Evolutionary conservation across 164 flowering plant species (phyloP).

Genomic region (Vitis vinifera): ASM3070453v1 NC_081816.1:23239001-23239500

Average conservation of each 20-base stretch:
- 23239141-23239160: conserved; percentile 97
- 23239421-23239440: conserved; percentile 84
- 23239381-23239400: conserved; percentile 85
- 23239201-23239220: conserved; percentile 86
- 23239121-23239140: conserved; percentile 89
- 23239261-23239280: conserved; percentile 83
- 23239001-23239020: background rate
- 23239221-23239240: conserved; percentile 79
- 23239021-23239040: background rate
- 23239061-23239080: conserved; percentile 92
- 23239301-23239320: conserved; percentile 68
- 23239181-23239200: conserved; percentile 95
- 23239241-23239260: conserved; percentile 81
- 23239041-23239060: conserved; percentile 64
- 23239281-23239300: conserved; percentile 87
- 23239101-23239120: conserved; percentile 95
- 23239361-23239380: conserved; percentile 91
- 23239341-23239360: conserved; percentile 90
- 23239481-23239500: conserved; percentile 62
- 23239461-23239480: conserved; percentile 30
- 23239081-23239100: conserved; percentile 89
- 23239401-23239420: conserved; percentile 89
- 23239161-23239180: conserved; percentile 78
- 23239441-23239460: conserved; percentile 40
- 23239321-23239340: conserved; percentile 80